Evolutionary conservation across 495 filamentous ascomycete genomes (phyloP), one percentile per base, ranked within the genome.

Genomic region (Penicillium lagena): DNA sequence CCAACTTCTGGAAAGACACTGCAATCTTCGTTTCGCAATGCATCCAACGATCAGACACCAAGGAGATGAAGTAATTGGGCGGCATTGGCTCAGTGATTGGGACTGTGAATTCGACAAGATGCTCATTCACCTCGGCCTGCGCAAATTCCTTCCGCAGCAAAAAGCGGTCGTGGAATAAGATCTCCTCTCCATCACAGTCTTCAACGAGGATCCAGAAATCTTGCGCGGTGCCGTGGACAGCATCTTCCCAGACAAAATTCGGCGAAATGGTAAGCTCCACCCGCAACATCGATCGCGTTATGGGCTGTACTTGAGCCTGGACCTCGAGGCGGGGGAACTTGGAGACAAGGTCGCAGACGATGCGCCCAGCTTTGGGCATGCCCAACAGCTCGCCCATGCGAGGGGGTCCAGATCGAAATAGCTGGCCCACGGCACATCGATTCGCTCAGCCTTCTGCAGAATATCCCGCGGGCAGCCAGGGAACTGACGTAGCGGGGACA

Each of bases 71-170:
- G 67, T 97, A 97, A 56, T 97, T 94, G 0, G 93, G 93, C 6
- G 93, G 94, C 87, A 96, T 96, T 1, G 93, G 93, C 55, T 99
- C 93, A 2, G 89, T 86, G 52, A 99, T 93, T 1, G 93, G 85
- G 6, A 96, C 91, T 0, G 94, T 96, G 56, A 99, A 95, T 47
- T 97, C 93, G 29, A 99, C 85, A n/a, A 96, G 66, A 56, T 99
- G 93, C 61, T 96, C 93, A 50, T 94, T 96, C 71, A 78, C 77
- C 47, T 89, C 82, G 1, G 83, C 73, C 39, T 78, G 64, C 9
- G 89, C 90, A 62, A 93, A 94, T 46, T 93, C 86, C 50, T 82
- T 86, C 9, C 90, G 84, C 13, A 99, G 75, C 29, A 97, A 71
- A 61, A 99, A 99, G 50, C 89, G 87, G 59, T 99, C 93, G 50